These are phyloP conservation scores for Corniculantispora saksenae DNA, from an alignment of 2,329 filamentous ascomycete genomes.

Conservation along the genomic window DNA sequence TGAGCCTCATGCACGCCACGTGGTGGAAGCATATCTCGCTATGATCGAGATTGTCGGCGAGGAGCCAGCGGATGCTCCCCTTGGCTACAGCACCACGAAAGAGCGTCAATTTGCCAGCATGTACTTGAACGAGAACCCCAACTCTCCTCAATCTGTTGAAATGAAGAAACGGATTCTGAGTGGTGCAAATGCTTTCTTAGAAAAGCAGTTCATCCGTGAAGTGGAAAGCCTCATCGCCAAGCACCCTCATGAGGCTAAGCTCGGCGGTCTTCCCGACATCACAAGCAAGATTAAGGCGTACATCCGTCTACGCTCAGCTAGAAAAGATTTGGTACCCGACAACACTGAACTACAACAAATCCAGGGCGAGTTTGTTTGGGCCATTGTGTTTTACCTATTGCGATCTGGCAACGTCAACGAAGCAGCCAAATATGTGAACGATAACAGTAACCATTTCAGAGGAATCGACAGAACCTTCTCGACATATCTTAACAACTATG, in stretches of 20 bases:
- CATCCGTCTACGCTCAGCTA: slow-evolving; percentile 74
- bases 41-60: slow-evolving; percentile 79
- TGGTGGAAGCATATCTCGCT: slow-evolving; percentile 81
- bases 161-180: slow-evolving; percentile 79
- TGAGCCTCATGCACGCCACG: slow-evolving; percentile 70
- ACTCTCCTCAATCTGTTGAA: slow-evolving; percentile 62
- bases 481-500: slow-evolving; percentile 83
- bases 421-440: slow-evolving; percentile 82
- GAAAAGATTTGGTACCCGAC: slow-evolving; percentile 83
- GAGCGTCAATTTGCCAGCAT: slow-evolving; percentile 75
- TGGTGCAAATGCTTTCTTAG: slow-evolving; percentile 77
- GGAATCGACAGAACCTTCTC: slow-evolving; percentile 89
- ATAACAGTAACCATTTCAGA: slow-evolving; percentile 77
- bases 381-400: slow-evolving; percentile 87
- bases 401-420: slow-evolving; percentile 82
- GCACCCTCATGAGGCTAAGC: slow-evolving; percentile 83
- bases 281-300: slow-evolving; percentile 92
- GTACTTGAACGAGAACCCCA: slow-evolving; percentile 74
- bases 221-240: slow-evolving; percentile 77
- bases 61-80: slow-evolving; percentile 57
- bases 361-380: slow-evolving; percentile 86
- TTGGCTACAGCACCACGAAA: slow-evolving; percentile 65
- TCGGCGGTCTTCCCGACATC: slow-evolving; percentile 85
- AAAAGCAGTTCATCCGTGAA: slow-evolving; percentile 76
- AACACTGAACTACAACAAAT: slow-evolving; percentile 78